Base-by-base conservation (phyloP, 225 moss, liverwort and hornwort genomes). In the Pleurozium schreberi region DNA sequence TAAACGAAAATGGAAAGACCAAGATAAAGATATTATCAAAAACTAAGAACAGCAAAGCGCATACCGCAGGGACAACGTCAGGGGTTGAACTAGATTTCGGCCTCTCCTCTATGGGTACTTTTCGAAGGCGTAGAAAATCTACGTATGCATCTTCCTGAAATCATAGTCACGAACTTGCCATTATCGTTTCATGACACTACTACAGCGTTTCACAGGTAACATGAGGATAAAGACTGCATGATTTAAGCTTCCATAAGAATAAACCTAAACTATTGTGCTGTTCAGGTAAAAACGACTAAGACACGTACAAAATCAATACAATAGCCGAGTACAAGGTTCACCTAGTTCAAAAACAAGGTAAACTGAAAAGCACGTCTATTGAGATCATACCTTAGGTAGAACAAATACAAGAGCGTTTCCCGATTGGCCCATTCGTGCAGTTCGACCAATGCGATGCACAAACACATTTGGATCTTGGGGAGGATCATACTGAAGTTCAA, bases 391-490 rank as follows among this genome's bases (percentile, higher is more conserved):
- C 96, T 96, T 96, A 18, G 98, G 98, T 75, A 97, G 87, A 88
- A 99, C 97, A 89, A 96, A 95, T 73, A 96, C 95, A 85, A 99
- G 95, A 22, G 98, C 98, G 88, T 95, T 96, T 65, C 98, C 98
- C 59, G 97, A 96, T 88, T 96, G 98, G 36, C 98, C 98, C 98
- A 99, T 99, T 92, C 98, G 95, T 82, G 98, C 98, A 78, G 98
- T 99, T 87, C 98, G 97, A 89, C 98, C 98, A 62, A 99, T 97
- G 64, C 98, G 96, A 90, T 99, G 98, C 69, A 99, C 97, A 91
- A 99, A 99, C 50, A 99, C 98, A 92, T 97, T 99, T 49, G 98
- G 98, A 93, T 99, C 98, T 94, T 99, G 98, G 60, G 98, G 98
- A 81, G 98, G 98, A 90, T 99, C 98, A 90, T 96, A 99, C 98